These are phyloP conservation scores for Mycoemilia scoparia DNA, from an alignment of 192 early-diverging fungal species.

Conservation along the genomic window DNA sequence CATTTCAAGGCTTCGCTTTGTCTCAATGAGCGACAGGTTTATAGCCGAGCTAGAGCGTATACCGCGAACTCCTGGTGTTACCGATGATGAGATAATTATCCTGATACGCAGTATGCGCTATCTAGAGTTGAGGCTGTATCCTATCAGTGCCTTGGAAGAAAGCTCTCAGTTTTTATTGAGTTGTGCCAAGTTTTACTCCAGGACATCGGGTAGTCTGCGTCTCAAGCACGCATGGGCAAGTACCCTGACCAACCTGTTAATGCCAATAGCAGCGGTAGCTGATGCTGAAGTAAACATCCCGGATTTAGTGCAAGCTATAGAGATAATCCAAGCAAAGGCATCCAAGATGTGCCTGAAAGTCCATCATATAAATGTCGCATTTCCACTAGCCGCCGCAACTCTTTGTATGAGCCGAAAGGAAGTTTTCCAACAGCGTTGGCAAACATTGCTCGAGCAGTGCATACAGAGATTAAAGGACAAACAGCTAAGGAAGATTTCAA, in stretches of 20 bases:
- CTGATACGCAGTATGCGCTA: slow-evolving; percentile 80
- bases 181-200: slow-evolving; percentile 71
- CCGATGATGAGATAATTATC: slow-evolving; percentile 58
- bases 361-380: slow-evolving; percentile 53
- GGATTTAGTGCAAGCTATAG: slow-evolving; percentile 79
- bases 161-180: slow-evolving; percentile 85
- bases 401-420: slow-evolving; percentile 81
- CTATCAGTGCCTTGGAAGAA: slow-evolving; percentile 81
- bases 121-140: slow-evolving; percentile 85
- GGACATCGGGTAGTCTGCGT: slow-evolving; percentile 50
- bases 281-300: slow-evolving; percentile 89
- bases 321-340: slow-evolving; percentile 75
- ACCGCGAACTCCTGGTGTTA: slow-evolving; percentile 37
- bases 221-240: slow-evolving; percentile 86
- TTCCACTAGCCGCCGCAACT: slow-evolving; percentile 71
- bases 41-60: slow-evolving; percentile 71
- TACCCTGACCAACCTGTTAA: slow-evolving; percentile 75
- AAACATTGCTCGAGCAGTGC: slow-evolving; percentile 43
- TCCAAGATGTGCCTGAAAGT: slow-evolving; percentile 81
- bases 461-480: slow-evolving; percentile 62
- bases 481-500: slow-evolving; percentile 44
- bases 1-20: slow-evolving; percentile 76
- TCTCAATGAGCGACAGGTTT: slow-evolving; percentile 84
- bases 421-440: slow-evolving; percentile 70
- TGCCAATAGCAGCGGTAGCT: slow-evolving; percentile 79